These are phyloP conservation scores for Penicillium coffeae DNA, from an alignment of 495 filamentous ascomycete genomes.

Conservation along the genomic window DNA sequence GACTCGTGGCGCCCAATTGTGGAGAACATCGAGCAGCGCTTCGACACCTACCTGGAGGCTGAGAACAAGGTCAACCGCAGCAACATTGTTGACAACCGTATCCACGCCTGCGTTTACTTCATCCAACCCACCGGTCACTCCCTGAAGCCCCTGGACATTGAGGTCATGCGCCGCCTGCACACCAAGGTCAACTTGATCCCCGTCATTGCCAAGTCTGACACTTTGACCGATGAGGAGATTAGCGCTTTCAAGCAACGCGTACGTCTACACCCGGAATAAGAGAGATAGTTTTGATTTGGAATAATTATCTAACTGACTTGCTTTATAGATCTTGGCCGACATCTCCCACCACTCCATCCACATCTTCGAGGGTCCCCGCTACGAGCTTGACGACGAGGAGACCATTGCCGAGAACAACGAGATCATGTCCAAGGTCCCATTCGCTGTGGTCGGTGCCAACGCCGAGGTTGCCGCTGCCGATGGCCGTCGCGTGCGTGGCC, in stretches of 20 bases:
- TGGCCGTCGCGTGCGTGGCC: slow-evolving; percentile 92
- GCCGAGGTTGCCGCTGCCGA: slow-evolving; percentile 85
- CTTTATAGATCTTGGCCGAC: slow-evolving; percentile 82
- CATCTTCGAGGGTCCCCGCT: slow-evolving; percentile 97
- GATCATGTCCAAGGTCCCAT: slow-evolving; percentile 99
- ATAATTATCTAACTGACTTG: slow-evolving; percentile 2
- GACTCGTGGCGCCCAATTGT: slow-evolving; percentile 98
- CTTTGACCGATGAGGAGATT: slow-evolving; percentile 95
- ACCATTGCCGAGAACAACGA: slow-evolving; percentile 99
- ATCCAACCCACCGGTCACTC: slow-evolving; percentile 98
- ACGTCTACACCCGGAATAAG: too few relatives aligned
- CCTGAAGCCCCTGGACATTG: slow-evolving; percentile 97
- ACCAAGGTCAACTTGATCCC: slow-evolving; percentile 99
- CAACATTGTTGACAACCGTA: slow-evolving; percentile 98
- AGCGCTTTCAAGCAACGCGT: slow-evolving; percentile 89
- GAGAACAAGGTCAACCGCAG: slow-evolving; percentile 99
- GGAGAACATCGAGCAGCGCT: slow-evolving; percentile 98
- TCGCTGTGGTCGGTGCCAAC: slow-evolving; percentile 96
- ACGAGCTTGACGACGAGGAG: slow-evolving; percentile 98
- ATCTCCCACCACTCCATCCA: slow-evolving; percentile 95
- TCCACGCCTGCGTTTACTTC: slow-evolving; percentile 98
- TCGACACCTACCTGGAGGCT: slow-evolving; percentile 95
- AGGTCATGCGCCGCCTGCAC: slow-evolving; percentile 97
- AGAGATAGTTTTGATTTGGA: background rate
- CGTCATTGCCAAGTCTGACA: slow-evolving; percentile 98